Percentiles rank a stretch among this genome's conserved stretches.
Conservation (phyloP, 768 basidiomycete species). For the Hygrophoropsis aurantiaca region DNA sequence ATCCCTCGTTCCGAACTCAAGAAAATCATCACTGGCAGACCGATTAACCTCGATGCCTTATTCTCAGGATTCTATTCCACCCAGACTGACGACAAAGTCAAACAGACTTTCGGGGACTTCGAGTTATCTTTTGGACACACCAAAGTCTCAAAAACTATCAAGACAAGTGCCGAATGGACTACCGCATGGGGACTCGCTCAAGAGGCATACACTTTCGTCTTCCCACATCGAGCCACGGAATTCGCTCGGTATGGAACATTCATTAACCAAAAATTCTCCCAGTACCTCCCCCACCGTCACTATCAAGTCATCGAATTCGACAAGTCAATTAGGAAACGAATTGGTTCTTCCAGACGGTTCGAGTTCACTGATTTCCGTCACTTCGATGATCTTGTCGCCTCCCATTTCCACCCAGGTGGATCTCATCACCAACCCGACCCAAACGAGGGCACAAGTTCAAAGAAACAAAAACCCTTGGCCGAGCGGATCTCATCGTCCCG, state of each 20-base stretch:
- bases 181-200: constrained; percentile 15
- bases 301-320: constrained; percentile 28
- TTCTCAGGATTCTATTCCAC: constrained; percentile 15
- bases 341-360: constrained; percentile 11
- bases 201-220: constrained; percentile 20
- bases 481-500: too few relatives aligned
- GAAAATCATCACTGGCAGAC: constrained; percentile 21
- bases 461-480: too few relatives aligned
- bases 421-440: too few relatives aligned
- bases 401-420: constrained; percentile 9
- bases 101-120: constrained; percentile 15
- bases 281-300: constrained; percentile 7
- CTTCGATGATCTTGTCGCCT: neutral
- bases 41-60: constrained; percentile 30
- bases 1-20: constrained; percentile 27
- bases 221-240: constrained; percentile 25
- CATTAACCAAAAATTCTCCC: constrained; percentile 23
- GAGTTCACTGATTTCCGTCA: constrained; percentile 20
- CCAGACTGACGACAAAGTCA: constrained; percentile 7
- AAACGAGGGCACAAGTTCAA: too few relatives aligned
- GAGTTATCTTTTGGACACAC: too few relatives aligned
- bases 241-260: constrained; percentile 22
- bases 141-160: constrained; percentile 12
- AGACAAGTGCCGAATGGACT: constrained; percentile 21
- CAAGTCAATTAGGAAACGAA: constrained; percentile 23